Conservation (phyloP, 139 green algal species). For the Pseudopediastrum boryanum region DNA sequence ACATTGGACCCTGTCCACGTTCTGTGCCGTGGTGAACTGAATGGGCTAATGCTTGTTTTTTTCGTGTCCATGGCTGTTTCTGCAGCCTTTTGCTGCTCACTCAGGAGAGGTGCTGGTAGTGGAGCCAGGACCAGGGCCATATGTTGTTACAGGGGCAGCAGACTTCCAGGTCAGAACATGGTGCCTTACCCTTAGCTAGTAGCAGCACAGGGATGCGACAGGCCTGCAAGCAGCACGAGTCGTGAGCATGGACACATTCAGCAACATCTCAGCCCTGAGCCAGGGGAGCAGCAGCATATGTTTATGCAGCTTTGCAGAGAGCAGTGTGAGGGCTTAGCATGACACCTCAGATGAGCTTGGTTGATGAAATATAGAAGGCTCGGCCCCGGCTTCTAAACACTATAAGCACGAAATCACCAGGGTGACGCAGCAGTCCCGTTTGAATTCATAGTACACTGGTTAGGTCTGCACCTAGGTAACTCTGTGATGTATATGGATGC, state of each 20-base stretch:
- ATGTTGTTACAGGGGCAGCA: conserved; percentile 20
- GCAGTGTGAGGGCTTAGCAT: neutral
- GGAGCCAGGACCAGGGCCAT: neutral
- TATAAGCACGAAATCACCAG: neutral
- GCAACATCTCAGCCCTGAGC: neutral
- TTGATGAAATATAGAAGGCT: neutral
- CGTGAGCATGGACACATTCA: neutral
- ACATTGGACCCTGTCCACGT: neutral
- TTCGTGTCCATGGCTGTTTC: neutral
- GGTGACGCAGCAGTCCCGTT: too few relatives aligned
- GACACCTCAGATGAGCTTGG: neutral
- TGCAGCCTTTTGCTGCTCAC: conserved; percentile 29
- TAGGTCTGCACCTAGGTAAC: neutral
- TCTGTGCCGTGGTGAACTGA: too few relatives aligned
- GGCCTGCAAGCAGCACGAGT: neutral
- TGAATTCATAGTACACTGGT: neutral
- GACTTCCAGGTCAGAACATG: conserved; percentile 32
- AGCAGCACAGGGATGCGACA: neutral
- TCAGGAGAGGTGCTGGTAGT: conserved; percentile 29
- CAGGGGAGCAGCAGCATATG: neutral
- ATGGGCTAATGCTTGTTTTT: neutral
- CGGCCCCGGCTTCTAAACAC: neutral
- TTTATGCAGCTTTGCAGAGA: neutral
- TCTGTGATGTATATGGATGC: neutral
- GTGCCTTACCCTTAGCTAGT: neutral